Percentiles rank a stretch among this genome's conserved stretches.
Evolutionary conservation across 2,329 filamentous ascomycete genomes (phyloP).

Genomic region (Ophiosphaerella herpotricha): DNA sequence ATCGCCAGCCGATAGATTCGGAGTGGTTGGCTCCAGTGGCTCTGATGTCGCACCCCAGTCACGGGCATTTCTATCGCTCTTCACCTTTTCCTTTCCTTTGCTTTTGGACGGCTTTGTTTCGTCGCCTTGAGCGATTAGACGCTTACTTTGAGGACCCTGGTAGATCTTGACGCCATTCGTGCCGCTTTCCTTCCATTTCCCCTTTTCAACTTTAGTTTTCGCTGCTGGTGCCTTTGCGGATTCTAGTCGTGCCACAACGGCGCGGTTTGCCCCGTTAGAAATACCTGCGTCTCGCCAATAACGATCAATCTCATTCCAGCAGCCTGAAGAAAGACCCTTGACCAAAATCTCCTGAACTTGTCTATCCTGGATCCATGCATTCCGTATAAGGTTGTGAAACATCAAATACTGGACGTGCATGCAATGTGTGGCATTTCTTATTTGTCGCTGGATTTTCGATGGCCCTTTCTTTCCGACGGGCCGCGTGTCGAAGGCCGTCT

Average conservation of each 20-base stretch:
- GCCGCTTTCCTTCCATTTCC: slow-evolving; percentile 50
- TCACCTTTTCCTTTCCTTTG: slow-evolving; percentile 46
- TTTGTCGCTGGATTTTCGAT: slow-evolving; percentile 79
- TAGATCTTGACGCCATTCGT: slow-evolving; percentile 42
- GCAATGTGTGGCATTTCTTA: slow-evolving; percentile 79
- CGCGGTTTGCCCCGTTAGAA: slow-evolving; percentile 77
- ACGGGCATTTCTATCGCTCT: slow-evolving; percentile 52
- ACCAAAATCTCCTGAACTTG: slow-evolving; percentile 40
- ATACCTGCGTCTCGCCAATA: slow-evolving; percentile 76
- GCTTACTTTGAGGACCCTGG: slow-evolving; percentile 27
- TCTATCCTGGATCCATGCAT: slow-evolving; percentile 44
- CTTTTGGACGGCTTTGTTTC: slow-evolving; percentile 11
- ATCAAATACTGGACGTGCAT: slow-evolving; percentile 86
- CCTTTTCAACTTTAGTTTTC: slow-evolving; percentile 15
- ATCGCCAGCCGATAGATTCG: slow-evolving; percentile 82
- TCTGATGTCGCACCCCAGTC: slow-evolving; percentile 77
- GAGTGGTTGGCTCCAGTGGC: slow-evolving; percentile 68
- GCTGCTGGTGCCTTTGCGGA: slow-evolving; percentile 71
- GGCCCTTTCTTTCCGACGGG: slow-evolving; percentile 78
- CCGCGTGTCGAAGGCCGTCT: slow-evolving; percentile 29
- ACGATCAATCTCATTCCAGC: slow-evolving; percentile 42
- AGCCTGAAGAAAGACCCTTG: slow-evolving; percentile 32
- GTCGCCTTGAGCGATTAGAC: slow-evolving; percentile 7
- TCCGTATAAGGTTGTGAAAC: slow-evolving; percentile 80
- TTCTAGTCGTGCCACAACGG: slow-evolving; percentile 65